Evolutionary conservation across 257 asterid genomes (phyloP), one percentile per base, ranked within the genome.

Genomic region (Gentiana dahurica): DNA sequence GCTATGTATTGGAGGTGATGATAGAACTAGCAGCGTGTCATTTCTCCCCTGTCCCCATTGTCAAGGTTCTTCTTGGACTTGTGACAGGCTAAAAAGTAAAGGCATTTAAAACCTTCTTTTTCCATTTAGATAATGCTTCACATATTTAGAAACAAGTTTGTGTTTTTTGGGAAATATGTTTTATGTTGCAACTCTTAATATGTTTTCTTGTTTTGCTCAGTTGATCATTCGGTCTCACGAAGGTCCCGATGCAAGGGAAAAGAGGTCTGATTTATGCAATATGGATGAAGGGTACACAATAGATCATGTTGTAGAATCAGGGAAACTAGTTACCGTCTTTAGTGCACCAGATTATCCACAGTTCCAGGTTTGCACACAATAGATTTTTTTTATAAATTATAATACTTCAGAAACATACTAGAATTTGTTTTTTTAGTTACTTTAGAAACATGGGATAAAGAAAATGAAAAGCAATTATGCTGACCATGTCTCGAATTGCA

Each of bases 341-440:
- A 92, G 98, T 66, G 98, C 97, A 58, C 98, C 98, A 53, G 97
- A 92, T 72, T 88, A 92, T 74, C 98, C 97, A 54, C 98, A 92
- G 59, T 92, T 92, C 70, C 99, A 85, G 94, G 98, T 91, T 67
- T 24, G 2, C 47, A 24, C 24, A 24, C 24, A 24, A 24, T 24
- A 24, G 24, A 24, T 24, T 24, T 24, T 24, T 24, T 24, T 24
- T 24, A 24, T 15, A 15, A 15, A 15, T 15, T 15, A 15, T 24
- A 24, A 24, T 24, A 24, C 24, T 24, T 24, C 24, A 24, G 24
- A 24, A 24, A 24, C 24, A 24, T 24, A 24, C 0, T 24, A 24
- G 24, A 24, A 24, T 24, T 24, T 24, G 24, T 24, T 24, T 24
- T 24, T 24, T 24, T 24, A 24, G 24, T 24, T 24, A 24, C 24